phyloP scores from a whole-genome alignment of 2,329 filamentous ascomycete species.

The Pseudopithomyces maydicus region DNA sequence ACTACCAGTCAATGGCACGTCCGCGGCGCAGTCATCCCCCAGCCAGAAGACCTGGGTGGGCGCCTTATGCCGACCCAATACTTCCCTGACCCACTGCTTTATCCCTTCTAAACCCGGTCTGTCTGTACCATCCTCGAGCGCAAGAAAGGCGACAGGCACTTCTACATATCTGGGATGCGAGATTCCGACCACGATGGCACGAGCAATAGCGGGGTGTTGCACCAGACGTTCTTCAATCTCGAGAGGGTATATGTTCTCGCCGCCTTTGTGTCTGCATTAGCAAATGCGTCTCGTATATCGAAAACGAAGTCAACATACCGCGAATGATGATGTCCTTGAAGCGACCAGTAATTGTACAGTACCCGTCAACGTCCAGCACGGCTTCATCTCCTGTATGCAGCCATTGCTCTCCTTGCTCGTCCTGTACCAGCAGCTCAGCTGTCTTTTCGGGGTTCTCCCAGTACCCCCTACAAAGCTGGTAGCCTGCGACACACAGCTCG shows the following conservation, averaged over 20 bases:
- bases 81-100: constrained; percentile 44
- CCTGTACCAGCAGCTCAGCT: constrained; percentile 70
- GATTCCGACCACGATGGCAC: constrained; percentile 73
- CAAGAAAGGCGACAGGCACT: constrained; percentile 70
- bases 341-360: constrained; percentile 73
- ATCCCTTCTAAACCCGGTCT: constrained; percentile 41
- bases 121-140: constrained; percentile 23
- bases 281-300: background rate
- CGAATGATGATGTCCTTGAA: constrained; percentile 83
- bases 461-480: constrained; percentile 71
- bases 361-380: constrained; percentile 53
- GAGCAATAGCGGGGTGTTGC: constrained; percentile 63
- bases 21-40: constrained; percentile 54
- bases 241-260: constrained; percentile 62
- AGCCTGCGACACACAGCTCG: constrained; percentile 79
- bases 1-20: constrained; percentile 50
- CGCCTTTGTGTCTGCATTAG: constrained; percentile 24
- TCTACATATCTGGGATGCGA: constrained; percentile 75
- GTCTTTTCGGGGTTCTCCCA: constrained; percentile 76
- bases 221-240: constrained; percentile 77
- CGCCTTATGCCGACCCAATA: constrained; percentile 54
- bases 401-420: constrained; percentile 59
- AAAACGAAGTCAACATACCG: constrained; percentile 46
- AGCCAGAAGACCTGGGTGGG: constrained; percentile 79
- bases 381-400: constrained; percentile 48